A percentile compares a stretch with the other conserved stretches of the same genome.
Conservation (phyloP, 1,284 basidiomycete genomes). For the Mycena citricolor region DNA sequence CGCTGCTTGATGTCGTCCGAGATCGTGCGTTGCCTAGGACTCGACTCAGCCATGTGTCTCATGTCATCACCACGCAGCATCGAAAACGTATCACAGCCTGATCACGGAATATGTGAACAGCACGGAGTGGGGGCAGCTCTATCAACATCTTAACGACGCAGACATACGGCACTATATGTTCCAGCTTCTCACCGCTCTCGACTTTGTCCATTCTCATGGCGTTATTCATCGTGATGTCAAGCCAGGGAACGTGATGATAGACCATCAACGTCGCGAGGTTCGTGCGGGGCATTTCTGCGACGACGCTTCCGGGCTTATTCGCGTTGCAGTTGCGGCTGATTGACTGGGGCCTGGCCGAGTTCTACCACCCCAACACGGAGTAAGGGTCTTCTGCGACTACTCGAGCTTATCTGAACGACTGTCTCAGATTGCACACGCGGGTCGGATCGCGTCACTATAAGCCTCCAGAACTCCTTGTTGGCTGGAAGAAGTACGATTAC, state of each 20-base stretch:
- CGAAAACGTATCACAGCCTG: slow-evolving; percentile 78
- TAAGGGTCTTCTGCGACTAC: no score
- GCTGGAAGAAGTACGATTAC: slow-evolving; percentile 86
- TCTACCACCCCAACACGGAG: slow-evolving; percentile 85
- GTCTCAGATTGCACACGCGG: slow-evolving; percentile 84
- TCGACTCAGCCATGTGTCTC: background rate
- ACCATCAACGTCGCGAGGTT: slow-evolving; percentile 71
- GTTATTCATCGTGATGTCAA: slow-evolving; percentile 88
- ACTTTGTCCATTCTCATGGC: slow-evolving; percentile 87
- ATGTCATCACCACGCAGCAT: slow-evolving; percentile 29
- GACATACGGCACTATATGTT: slow-evolving; percentile 86
- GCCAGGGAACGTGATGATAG: slow-evolving; percentile 91
- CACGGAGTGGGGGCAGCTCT: slow-evolving; percentile 82
- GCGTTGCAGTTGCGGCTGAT: slow-evolving; percentile 72
- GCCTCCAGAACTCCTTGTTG: slow-evolving; percentile 84
- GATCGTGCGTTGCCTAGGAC: slow-evolving; percentile 41
- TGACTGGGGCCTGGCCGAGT: slow-evolving; percentile 92
- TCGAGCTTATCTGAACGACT: no score
- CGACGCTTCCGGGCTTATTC: background rate
- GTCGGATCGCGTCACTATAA: slow-evolving; percentile 91
- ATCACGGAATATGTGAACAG: slow-evolving; percentile 86
- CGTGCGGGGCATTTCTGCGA: slow-evolving; percentile 16
- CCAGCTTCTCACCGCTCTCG: slow-evolving; percentile 84
- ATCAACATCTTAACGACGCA: slow-evolving; percentile 71
- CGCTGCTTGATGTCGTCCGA: slow-evolving; percentile 81